Conservation (phyloP, 345 rosid genomes). For the Syzygium oleosum region DNA sequence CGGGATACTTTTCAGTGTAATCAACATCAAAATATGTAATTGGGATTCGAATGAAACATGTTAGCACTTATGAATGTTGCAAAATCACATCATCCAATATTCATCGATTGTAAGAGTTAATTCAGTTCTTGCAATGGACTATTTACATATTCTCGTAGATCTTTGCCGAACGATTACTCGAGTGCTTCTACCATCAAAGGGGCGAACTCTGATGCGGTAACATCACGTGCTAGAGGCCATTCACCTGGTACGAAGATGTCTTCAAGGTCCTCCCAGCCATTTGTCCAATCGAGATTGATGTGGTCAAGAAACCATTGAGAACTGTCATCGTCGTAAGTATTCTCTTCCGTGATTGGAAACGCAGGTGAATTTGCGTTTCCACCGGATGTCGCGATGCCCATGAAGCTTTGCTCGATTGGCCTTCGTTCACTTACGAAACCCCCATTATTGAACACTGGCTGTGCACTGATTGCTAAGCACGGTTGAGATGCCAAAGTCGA, state of each 20-base stretch:
- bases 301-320: neutral
- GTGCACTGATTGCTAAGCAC: neutral
- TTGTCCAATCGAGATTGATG: neutral
- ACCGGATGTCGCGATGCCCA: neutral
- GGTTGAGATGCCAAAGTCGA: neutral
- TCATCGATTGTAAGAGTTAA: neutral
- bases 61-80: neutral
- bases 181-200: neutral
- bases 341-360: neutral
- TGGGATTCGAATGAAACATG: neutral
- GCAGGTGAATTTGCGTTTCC: neutral
- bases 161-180: rapidly evolving
- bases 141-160: neutral
- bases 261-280: neutral
- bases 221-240: neutral
- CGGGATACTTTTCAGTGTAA: neutral
- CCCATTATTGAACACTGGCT: neutral
- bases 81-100: neutral
- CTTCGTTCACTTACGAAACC: neutral
- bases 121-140: neutral
- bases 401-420: neutral
- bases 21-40: neutral
- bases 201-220: neutral
- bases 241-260: neutral
- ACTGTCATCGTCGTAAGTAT: neutral